Conservation (phyloP, 768 basidiomycete genomes). For the Trametopsis cervina region DNA sequence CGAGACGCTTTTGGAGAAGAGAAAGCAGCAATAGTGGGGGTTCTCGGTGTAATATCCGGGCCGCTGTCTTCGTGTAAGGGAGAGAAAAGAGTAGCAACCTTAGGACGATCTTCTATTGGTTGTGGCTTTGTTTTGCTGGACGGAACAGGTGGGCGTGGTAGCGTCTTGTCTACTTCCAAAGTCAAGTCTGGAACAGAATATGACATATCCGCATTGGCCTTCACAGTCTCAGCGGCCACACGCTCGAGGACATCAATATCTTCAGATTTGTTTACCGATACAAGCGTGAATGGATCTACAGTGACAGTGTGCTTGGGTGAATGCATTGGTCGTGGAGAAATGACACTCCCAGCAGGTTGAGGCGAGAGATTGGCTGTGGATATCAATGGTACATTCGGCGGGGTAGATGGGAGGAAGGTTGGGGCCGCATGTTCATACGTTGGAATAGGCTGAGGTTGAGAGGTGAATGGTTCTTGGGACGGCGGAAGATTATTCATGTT, state of each 20-base stretch:
- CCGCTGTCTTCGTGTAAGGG: not conserved
- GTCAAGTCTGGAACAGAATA: conserved; percentile 8
- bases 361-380: conserved; percentile 13
- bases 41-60: conserved; percentile 16
- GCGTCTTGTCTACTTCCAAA: conserved; percentile 43
- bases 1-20: conserved; percentile 22
- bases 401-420: not conserved
- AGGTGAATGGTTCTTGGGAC: not conserved
- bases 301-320: conserved; percentile 58
- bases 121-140: conserved; percentile 28
- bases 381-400: not conserved
- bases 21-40: conserved; percentile 26
- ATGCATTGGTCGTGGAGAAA: conserved; percentile 62
- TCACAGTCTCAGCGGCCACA: conserved; percentile 57
- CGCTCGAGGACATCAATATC: conserved; percentile 66
- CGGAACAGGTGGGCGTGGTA: conserved; percentile 52
- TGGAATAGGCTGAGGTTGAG: not conserved
- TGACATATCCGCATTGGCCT: conserved; percentile 22
- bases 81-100: not conserved
- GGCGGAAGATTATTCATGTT: conserved; percentile 10
- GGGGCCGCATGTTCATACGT: not conserved
- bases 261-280: conserved; percentile 40
- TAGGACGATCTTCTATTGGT: not conserved
- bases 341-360: conserved; percentile 18
- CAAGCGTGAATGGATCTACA: conserved; percentile 31